phyloP scores from a whole-genome alignment of 1,284 basidiomycete genomes.

The Ganoderma leucocontextum region DNA sequence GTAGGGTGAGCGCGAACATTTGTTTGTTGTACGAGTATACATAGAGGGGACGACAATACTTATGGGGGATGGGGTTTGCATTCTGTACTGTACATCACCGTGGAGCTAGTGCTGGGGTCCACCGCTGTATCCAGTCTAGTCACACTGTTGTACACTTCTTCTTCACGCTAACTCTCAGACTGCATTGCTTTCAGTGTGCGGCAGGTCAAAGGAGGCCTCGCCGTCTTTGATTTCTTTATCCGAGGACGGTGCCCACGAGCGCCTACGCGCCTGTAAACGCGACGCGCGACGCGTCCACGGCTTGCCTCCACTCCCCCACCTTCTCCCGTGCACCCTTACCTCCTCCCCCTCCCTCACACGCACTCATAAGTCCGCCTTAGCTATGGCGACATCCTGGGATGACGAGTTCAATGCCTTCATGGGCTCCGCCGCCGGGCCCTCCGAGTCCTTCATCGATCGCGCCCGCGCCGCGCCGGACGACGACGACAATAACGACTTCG shows the following conservation, averaged over 20 bases:
- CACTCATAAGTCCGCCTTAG: neutral
- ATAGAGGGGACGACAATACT: neutral
- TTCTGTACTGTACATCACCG: slow-evolving; percentile 15
- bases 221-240: neutral
- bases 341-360: too few species aligned
- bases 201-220: neutral
- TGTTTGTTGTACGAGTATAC: slow-evolving; percentile 21
- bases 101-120: slow-evolving; percentile 3
- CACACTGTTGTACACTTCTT: slow-evolving; percentile 4
- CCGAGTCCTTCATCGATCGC: slow-evolving; percentile 33
- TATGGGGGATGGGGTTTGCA: neutral
- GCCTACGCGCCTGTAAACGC: slow-evolving; percentile 1
- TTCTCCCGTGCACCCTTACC: neutral
- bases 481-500: slow-evolving; percentile 30
- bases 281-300: slow-evolving; percentile 6
- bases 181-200: neutral
- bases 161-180: neutral
- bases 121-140: neutral
- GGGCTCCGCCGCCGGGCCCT: slow-evolving; percentile 30
- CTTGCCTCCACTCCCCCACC: neutral
- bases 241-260: neutral
- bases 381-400: slow-evolving; percentile 34
- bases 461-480: slow-evolving; percentile 35
- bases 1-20: neutral
- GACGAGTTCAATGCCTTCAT: slow-evolving; percentile 31